phyloP scores from a whole-genome alignment of 2,329 filamentous ascomycete genomes.

The Ilyonectria mors-panacis region DNA sequence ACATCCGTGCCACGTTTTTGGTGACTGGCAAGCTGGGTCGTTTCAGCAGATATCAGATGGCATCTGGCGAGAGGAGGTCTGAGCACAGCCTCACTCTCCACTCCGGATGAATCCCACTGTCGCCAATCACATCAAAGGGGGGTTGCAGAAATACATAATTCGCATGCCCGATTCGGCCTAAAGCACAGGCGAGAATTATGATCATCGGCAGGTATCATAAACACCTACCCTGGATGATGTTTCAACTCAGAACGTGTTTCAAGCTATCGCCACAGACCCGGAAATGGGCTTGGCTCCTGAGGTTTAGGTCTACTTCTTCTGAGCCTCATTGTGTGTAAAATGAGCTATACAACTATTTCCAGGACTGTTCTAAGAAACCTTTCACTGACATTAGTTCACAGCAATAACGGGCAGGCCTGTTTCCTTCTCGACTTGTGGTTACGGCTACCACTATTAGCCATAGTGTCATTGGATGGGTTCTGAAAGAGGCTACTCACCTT shows the following conservation, averaged over 20 bases:
- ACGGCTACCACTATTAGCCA: no score
- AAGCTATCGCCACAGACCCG: neutral
- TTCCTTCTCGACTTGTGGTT: no score
- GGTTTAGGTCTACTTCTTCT: no score
- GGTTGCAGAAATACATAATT: neutral
- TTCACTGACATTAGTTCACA: no score
- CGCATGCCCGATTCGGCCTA: no score
- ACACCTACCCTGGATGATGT: neutral
- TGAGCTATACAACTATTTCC: no score
- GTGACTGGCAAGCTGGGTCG: neutral
- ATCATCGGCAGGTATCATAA: neutral
- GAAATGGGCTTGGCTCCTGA: neutral
- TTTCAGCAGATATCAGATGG: neutral
- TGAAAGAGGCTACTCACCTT: no score
- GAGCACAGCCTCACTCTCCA: neutral
- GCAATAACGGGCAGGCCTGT: no score
- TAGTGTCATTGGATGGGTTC: no score
- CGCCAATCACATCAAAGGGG: neutral
- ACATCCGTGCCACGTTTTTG: neutral
- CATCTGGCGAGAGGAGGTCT: neutral
- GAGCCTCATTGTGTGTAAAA: no score
- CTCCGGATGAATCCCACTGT: neutral
- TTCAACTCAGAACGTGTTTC: neutral
- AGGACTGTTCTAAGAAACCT: no score
- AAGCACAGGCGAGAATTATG: no score